phyloP scores from a whole-genome alignment of 2,329 filamentous ascomycete genomes.

The Tolypocladium tropicale region DNA sequence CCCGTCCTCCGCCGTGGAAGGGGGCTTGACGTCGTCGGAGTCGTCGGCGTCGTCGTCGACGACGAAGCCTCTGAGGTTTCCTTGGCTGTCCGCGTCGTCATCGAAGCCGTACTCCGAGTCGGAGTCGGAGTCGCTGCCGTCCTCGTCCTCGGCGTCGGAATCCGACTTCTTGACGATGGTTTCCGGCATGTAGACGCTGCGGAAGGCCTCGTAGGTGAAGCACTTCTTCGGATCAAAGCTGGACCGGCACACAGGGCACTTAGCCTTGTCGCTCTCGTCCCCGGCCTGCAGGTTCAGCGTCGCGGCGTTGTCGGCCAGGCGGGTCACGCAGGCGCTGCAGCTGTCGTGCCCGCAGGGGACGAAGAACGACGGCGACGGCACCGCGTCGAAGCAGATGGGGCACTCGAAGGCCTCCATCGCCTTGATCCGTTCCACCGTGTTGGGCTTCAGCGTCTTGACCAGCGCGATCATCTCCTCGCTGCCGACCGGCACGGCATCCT shows the following conservation, averaged over 20 bases:
- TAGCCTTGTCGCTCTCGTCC: slow-evolving; percentile 44
- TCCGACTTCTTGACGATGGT: slow-evolving; percentile 23
- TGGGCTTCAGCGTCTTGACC: slow-evolving; percentile 46
- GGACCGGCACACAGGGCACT: slow-evolving; percentile 69
- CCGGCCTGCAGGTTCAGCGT: slow-evolving; percentile 47
- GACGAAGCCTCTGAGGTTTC: slow-evolving; percentile 23
- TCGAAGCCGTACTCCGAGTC: background rate
- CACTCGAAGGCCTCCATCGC: slow-evolving; percentile 57
- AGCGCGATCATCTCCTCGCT: slow-evolving; percentile 45
- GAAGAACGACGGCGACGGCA: slow-evolving; percentile 66
- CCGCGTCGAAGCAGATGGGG: slow-evolving; percentile 70
- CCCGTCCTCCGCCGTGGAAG: slow-evolving; percentile 36
- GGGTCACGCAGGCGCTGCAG: slow-evolving; percentile 67
- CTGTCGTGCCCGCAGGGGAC: slow-evolving; percentile 75
- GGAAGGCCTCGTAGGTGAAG: slow-evolving; percentile 66
- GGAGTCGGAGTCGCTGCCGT: slow-evolving; percentile 1
- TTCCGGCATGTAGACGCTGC: slow-evolving; percentile 58
- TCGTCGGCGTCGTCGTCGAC: slow-evolving; percentile 22
- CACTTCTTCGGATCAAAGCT: slow-evolving; percentile 56
- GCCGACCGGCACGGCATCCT: slow-evolving; percentile 20
- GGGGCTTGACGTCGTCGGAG: slow-evolving; percentile 36
- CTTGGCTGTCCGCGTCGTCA: slow-evolving; percentile 11
- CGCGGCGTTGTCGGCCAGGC: slow-evolving; percentile 51
- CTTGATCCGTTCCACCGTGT: slow-evolving; percentile 59
- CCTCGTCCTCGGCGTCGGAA: slow-evolving; percentile 23